These are phyloP conservation scores for Ailanthus altissimus DNA, from an alignment of 345 rosid species.

Conservation along the genomic window DNA sequence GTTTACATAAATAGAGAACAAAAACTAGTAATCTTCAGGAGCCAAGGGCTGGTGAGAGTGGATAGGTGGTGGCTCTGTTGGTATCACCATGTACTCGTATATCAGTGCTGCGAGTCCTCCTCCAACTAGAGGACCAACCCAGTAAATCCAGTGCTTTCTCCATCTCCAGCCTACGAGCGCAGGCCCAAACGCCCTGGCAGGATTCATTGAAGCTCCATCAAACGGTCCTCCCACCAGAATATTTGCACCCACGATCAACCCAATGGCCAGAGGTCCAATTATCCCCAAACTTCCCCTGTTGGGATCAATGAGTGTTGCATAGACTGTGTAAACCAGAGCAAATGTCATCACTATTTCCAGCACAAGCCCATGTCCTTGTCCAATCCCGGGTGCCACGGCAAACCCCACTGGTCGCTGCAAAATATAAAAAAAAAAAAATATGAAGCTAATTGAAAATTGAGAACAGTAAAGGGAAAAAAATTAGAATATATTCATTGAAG, in stretches of 20 bases:
- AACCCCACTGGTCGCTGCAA: conserved; percentile 68
- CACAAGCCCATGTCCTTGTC: conserved; percentile 44
- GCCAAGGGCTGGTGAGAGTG: conserved; percentile 74
- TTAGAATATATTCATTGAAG: no score
- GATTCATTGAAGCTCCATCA: conserved; percentile 55
- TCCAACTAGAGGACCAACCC: conserved; percentile 51
- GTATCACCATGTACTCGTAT: conserved; percentile 60
- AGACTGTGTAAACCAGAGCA: conserved; percentile 45
- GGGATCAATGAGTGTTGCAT: conserved; percentile 47
- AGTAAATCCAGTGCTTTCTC: conserved; percentile 57
- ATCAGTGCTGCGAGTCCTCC: conserved; percentile 48
- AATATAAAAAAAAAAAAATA: neutral
- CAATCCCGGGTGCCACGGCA: conserved; percentile 49
- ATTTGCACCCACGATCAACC: conserved; percentile 41
- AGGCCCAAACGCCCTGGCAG: conserved; percentile 48
- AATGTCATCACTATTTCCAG: conserved; percentile 48
- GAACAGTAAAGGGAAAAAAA: no score
- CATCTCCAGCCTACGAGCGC: conserved; percentile 57
- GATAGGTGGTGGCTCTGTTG: conserved; percentile 38
- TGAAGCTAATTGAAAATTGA: no score
- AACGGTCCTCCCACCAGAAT: conserved; percentile 52
- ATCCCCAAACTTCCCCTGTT: conserved; percentile 48
- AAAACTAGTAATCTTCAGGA: conserved; percentile 71
- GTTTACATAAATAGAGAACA: neutral
- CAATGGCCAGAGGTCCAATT: conserved; percentile 51